phyloP scores from a whole-genome alignment of 805 yeast species.

The Cyberlindnera americana region DNA sequence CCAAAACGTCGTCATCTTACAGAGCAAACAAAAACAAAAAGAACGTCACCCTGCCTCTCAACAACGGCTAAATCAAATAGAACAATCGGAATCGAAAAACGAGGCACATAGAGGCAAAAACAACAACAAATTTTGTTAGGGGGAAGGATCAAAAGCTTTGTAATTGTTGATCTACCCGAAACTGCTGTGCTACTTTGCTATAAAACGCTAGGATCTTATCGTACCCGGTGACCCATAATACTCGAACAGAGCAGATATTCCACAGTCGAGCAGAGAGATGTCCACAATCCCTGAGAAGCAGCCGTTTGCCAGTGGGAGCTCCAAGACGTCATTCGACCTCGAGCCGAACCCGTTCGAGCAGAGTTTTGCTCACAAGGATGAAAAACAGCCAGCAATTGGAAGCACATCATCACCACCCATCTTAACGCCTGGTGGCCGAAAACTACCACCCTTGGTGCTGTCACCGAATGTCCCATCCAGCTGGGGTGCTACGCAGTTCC shows the following conservation, averaged over 20 bases:
- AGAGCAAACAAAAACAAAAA: constrained; percentile 9
- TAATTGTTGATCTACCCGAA: too few species aligned
- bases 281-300: too few species aligned
- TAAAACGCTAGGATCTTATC: too few species aligned
- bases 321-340: constrained; percentile 52
- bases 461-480: constrained; percentile 26
- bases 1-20: constrained; percentile 18
- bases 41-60: constrained; percentile 8
- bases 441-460: constrained; percentile 45
- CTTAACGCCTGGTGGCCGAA: constrained; percentile 55
- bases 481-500: constrained; percentile 25
- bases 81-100: background rate
- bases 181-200: too few species aligned
- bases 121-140: too few species aligned
- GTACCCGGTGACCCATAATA: too few species aligned
- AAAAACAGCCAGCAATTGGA: constrained; percentile 26
- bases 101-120: too few species aligned
- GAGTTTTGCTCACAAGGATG: constrained; percentile 73
- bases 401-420: constrained; percentile 42
- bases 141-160: too few species aligned
- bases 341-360: constrained; percentile 96
- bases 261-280: too few species aligned
- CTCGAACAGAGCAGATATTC: too few species aligned
- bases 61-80: background rate
- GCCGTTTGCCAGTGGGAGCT: constrained; percentile 10